Percentiles rank a stretch among this genome's conserved stretches.
phyloP scores from a whole-genome alignment of 441 rosid genomes.

The Bruguiera hainesii region DNA sequence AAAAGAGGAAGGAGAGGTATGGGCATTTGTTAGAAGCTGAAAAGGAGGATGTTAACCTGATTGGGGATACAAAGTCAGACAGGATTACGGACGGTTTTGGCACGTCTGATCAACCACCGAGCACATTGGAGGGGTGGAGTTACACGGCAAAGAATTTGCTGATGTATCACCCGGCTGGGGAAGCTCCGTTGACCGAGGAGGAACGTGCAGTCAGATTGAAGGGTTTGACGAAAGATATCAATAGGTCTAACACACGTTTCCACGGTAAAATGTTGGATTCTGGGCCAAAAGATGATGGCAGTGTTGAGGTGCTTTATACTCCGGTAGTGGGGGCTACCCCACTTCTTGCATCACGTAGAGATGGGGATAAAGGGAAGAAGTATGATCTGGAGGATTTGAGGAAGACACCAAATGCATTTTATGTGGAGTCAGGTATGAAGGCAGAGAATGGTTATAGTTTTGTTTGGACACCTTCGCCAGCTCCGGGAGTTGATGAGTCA shows the following conservation, averaged over 20 bases:
- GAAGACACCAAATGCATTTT: constrained; percentile 77
- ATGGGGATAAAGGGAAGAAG: constrained; percentile 69
- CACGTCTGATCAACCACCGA: constrained; percentile 85
- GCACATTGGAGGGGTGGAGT: constrained; percentile 85
- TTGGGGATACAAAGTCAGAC: constrained; percentile 62
- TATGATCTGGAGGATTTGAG: constrained; percentile 86
- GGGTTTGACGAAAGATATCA: constrained; percentile 75
- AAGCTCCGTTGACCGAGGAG: constrained; percentile 73
- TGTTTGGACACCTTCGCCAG: constrained; percentile 91
- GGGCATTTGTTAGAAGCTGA: constrained; percentile 61
- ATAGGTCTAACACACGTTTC: constrained; percentile 59
- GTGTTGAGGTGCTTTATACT: constrained; percentile 71
- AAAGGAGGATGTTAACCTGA: constrained; percentile 35
- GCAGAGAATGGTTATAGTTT: constrained; percentile 85
- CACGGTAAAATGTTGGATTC: constrained; percentile 86
- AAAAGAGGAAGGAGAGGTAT: constrained; percentile 73
- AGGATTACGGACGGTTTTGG: constrained; percentile 93
- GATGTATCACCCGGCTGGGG: constrained; percentile 94
- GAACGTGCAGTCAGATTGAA: constrained; percentile 59
- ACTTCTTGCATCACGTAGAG: constrained; percentile 51
- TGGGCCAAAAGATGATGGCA: constrained; percentile 75
- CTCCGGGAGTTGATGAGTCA: constrained; percentile 85
- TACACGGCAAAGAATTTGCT: constrained; percentile 82
- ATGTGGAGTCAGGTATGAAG: constrained; percentile 65
- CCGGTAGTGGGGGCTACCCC: constrained; percentile 79